phyloP scores from a whole-genome alignment of 2,329 filamentous ascomycete species.

The Fusarium newnesense region DNA sequence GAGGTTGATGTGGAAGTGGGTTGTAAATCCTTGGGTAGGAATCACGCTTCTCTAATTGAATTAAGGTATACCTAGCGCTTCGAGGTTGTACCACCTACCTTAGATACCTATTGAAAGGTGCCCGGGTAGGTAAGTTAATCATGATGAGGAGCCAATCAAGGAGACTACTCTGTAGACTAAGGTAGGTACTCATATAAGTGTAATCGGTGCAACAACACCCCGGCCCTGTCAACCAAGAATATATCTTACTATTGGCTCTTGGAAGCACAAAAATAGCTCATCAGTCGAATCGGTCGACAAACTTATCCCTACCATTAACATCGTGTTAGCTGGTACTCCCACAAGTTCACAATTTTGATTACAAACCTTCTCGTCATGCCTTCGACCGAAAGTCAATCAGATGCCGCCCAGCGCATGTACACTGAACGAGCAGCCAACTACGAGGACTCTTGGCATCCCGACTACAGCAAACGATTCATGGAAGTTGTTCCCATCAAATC shows the following conservation, averaged over 20 bases:
- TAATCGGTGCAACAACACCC: constrained; percentile 1
- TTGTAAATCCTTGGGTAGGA: neutral
- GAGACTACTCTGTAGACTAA: neutral
- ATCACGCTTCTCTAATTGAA: neutral
- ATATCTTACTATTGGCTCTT: neutral
- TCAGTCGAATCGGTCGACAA: neutral
- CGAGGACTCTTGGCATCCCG: constrained; percentile 49
- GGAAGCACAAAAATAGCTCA: neutral
- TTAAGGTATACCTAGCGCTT: neutral
- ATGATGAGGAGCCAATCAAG: constrained; percentile 8
- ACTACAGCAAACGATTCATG: constrained; percentile 47
- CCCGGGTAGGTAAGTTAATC: neutral
- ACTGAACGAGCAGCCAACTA: constrained; percentile 45
- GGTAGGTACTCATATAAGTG: neutral
- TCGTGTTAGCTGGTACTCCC: neutral
- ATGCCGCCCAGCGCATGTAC: constrained; percentile 46
- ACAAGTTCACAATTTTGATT: neutral
- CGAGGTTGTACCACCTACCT: neutral
- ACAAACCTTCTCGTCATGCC: constrained; percentile 2
- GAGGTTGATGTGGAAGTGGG: neutral
- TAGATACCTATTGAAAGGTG: neutral
- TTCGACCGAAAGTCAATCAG: constrained; percentile 11
- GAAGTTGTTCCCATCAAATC: constrained; percentile 35
- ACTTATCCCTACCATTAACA: neutral
- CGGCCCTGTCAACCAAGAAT: neutral